phyloP scores from a whole-genome alignment of 2,329 filamentous ascomycete genomes.

The Ophiocordyceps sinensis region DNA sequence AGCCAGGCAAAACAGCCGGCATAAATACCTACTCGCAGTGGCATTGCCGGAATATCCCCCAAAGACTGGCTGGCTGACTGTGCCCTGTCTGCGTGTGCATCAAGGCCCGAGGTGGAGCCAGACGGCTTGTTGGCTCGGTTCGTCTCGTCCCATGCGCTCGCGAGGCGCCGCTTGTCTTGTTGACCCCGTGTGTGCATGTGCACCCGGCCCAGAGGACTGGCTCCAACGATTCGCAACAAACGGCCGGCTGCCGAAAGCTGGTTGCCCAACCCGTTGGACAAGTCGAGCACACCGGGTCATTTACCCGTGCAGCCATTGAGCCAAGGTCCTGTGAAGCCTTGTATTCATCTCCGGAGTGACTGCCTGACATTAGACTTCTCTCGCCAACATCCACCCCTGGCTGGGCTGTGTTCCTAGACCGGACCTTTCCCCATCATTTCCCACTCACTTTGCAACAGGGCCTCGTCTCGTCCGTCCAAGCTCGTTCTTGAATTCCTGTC shows the following conservation, averaged over 20 bases:
- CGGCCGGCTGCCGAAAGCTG: not conserved
- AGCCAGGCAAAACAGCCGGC: not conserved
- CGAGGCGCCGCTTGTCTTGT: not conserved
- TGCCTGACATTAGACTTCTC: not conserved
- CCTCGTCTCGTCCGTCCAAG: too few relatives aligned
- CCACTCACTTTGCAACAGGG: too few relatives aligned
- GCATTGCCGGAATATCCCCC: not conserved
- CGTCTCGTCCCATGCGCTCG: not conserved
- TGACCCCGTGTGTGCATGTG: not conserved
- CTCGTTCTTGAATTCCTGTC: too few relatives aligned
- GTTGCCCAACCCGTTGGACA: not conserved
- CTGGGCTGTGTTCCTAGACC: too few relatives aligned
- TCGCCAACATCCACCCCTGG: not conserved
- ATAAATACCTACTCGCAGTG: not conserved
- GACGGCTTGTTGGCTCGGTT: not conserved
- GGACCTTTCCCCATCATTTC: too few relatives aligned
- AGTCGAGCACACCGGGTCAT: not conserved
- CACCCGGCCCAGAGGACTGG: slow-evolving; percentile 2
- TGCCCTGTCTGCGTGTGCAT: not conserved
- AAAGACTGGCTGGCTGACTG: not conserved
- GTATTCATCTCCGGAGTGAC: not conserved
- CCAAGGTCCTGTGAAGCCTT: not conserved
- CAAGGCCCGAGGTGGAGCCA: not conserved
- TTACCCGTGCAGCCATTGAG: not conserved
- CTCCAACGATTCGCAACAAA: not conserved